phyloP scores from a whole-genome alignment of 345 rosid genomes.

The Citrus inodora region DNA sequence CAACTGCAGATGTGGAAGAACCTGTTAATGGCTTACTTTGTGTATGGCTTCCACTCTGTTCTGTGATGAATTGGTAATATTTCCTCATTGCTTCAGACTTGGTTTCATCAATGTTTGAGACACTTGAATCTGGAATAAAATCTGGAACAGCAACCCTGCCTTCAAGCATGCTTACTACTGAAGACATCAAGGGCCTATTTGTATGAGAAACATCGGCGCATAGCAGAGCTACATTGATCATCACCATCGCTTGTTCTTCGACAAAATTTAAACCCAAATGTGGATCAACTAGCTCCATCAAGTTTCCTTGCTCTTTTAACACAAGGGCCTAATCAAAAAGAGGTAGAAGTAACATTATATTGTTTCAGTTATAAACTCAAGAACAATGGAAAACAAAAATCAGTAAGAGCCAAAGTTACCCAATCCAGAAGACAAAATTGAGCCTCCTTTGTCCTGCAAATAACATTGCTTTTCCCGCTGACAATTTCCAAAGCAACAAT shows the following conservation, averaged over 20 bases:
- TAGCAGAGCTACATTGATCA: constrained; percentile 26
- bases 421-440: constrained; percentile 27
- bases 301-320: constrained; percentile 38
- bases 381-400: no score
- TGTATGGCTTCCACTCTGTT: not conserved
- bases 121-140: not conserved
- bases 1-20: constrained; percentile 28
- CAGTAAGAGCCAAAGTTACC: constrained; percentile 15
- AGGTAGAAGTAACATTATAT: not conserved
- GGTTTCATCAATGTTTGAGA: not conserved
- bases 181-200: constrained; percentile 52
- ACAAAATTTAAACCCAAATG: constrained; percentile 37
- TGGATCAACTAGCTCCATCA: constrained; percentile 39
- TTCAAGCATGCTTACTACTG: constrained; percentile 59
- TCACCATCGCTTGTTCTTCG: constrained; percentile 34
- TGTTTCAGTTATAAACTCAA: no score
- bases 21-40: constrained; percentile 18
- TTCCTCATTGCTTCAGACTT: constrained; percentile 7
- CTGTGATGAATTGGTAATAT: constrained; percentile 6
- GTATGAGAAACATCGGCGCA: constrained; percentile 20
- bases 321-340: constrained; percentile 23
- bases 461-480: constrained; percentile 13
- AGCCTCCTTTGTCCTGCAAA: not conserved
- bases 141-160: constrained; percentile 26
- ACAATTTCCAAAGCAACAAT: constrained; percentile 27